A percentile compares a stretch with the other conserved stretches of the same genome.
Conservation (phyloP, 2,329 filamentous ascomycete species). For the Xylaria sp. region DNA sequence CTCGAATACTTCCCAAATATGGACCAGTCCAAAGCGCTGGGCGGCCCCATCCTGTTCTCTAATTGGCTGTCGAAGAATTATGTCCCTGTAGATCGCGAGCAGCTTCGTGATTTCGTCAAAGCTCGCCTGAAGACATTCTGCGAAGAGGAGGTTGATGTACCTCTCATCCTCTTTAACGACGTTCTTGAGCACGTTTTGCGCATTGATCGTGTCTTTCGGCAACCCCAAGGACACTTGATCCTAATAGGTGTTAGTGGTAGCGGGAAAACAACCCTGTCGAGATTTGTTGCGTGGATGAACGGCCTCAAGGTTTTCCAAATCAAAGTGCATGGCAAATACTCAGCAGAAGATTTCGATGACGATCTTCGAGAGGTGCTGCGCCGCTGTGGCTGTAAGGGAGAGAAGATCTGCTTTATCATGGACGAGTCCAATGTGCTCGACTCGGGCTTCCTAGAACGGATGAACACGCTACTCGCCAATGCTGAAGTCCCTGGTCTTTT, state of each 20-base stretch:
- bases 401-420: slow-evolving; percentile 99
- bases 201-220: slow-evolving; percentile 97
- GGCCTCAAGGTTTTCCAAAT: slow-evolving; percentile 99
- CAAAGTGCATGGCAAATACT: slow-evolving; percentile 99
- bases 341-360: slow-evolving; percentile 97
- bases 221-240: slow-evolving; percentile 97
- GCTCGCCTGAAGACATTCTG: slow-evolving; percentile 97
- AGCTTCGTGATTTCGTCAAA: slow-evolving; percentile 96
- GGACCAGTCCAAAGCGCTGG: slow-evolving; percentile 85
- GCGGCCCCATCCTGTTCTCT: slow-evolving; percentile 94
- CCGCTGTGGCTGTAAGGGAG: slow-evolving; percentile 93
- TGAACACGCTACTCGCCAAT: slow-evolving; percentile 98
- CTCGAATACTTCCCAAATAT: slow-evolving; percentile 95
- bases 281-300: slow-evolving; percentile 99
- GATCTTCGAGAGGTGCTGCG: slow-evolving; percentile 93
- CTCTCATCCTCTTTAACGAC: slow-evolving; percentile 98
- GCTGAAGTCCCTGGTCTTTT: slow-evolving; percentile 99
- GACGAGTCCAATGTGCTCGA: slow-evolving; percentile 98
- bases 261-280: slow-evolving; percentile 96
- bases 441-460: slow-evolving; percentile 97
- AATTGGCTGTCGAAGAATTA: slow-evolving; percentile 99
- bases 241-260: slow-evolving; percentile 98
- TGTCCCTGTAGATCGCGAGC: slow-evolving; percentile 92
- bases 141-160: slow-evolving; percentile 98
- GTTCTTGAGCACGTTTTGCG: slow-evolving; percentile 97